These are phyloP conservation scores for Colletotrichum truncatum DNA, from an alignment of 2,329 filamentous ascomycete species.

Conservation along the genomic window DNA sequence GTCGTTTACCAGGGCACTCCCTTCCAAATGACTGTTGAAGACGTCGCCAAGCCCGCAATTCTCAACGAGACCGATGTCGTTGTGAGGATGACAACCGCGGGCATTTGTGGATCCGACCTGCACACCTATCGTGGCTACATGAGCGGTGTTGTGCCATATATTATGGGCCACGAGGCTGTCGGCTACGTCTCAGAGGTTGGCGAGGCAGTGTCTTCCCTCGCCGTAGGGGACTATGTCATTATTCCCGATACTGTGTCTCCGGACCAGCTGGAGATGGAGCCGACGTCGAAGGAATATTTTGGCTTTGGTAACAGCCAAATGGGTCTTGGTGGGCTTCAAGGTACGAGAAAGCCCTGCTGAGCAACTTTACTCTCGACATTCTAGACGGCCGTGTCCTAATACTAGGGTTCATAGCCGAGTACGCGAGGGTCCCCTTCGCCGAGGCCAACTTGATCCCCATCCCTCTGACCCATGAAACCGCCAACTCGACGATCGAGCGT, in stretches of 20 bases:
- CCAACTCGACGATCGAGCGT: conserved; percentile 65
- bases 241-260: conserved; percentile 36
- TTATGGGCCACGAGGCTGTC: conserved; percentile 51
- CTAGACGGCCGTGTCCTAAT: neutral
- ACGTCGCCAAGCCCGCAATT: conserved; percentile 30
- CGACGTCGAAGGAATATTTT: neutral
- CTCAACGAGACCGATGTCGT: conserved; percentile 41
- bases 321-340: conserved; percentile 7
- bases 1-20: conserved; percentile 35
- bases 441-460: conserved; percentile 72
- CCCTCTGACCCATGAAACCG: conserved; percentile 41
- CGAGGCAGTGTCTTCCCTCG: conserved; percentile 40
- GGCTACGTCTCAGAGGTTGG: conserved; percentile 47
- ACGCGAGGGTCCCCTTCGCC: conserved; percentile 70
- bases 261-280: neutral
- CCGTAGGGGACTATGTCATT: conserved; percentile 48
- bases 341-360: neutral
- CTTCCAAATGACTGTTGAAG: conserved; percentile 26
- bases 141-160: conserved; percentile 26
- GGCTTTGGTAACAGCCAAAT: neutral
- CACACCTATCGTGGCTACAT: conserved; percentile 41
- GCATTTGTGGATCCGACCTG: conserved; percentile 45
- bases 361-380: neutral
- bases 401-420: conserved; percentile 50
- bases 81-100: conserved; percentile 41